These are phyloP conservation scores for Penicillium concentricum DNA, from an alignment of 2,329 filamentous ascomycete species.

Conservation along the genomic window DNA sequence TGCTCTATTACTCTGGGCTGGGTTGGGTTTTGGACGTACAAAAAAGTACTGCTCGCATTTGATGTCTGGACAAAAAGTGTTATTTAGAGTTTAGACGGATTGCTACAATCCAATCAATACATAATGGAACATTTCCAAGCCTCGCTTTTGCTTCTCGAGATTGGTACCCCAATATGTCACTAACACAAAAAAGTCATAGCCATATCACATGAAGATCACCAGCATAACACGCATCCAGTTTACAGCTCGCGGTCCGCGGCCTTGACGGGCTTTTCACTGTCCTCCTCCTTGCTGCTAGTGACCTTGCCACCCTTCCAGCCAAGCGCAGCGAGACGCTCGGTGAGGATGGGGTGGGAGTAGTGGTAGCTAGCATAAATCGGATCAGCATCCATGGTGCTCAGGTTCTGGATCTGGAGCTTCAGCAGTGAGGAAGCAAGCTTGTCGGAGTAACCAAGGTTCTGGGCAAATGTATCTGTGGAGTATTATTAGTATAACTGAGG, in stretches of 20 bases:
- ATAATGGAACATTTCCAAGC: conserved; percentile 7
- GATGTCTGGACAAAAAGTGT: conserved; percentile 21
- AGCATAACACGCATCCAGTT: conserved; percentile 10
- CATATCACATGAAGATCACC: background rate
- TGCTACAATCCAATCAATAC: conserved; percentile 11
- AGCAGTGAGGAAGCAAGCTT: conserved; percentile 86
- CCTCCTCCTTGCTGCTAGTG: conserved; percentile 50
- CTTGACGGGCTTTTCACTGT: conserved; percentile 62
- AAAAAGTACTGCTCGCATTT: conserved; percentile 14
- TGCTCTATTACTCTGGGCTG: conserved; percentile 7
- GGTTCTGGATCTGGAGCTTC: conserved; percentile 96
- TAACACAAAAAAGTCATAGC: background rate
- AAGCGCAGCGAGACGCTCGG: conserved; percentile 86
- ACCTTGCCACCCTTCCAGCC: conserved; percentile 70
- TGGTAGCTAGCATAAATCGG: conserved; percentile 98
- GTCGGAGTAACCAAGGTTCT: conserved; percentile 75
- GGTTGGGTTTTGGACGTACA: conserved; percentile 7
- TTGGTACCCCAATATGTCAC: background rate
- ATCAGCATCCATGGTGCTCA: conserved; percentile 98
- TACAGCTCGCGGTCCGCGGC: conserved; percentile 75
- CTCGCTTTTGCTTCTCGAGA: background rate
- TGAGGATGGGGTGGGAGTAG: conserved; percentile 94
- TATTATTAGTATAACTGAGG: conserved; percentile 19
- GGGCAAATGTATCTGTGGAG: conserved; percentile 71
- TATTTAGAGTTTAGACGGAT: conserved; percentile 8